phyloP scores from a whole-genome alignment of 2,329 filamentous ascomycete species.

The Ploettnerulaceae sp. region DNA sequence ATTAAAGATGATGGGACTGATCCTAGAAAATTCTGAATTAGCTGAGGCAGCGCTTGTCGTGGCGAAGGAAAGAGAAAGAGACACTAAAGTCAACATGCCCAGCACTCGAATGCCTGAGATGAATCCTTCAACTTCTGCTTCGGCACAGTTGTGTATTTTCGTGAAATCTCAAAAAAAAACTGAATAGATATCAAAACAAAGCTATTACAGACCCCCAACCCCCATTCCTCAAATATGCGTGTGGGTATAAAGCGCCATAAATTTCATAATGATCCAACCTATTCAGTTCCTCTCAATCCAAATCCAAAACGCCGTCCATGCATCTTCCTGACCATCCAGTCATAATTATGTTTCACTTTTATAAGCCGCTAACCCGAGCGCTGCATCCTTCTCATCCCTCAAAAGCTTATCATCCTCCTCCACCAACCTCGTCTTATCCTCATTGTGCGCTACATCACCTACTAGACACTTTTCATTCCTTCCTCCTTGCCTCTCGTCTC shows the following conservation, averaged over 20 bases:
- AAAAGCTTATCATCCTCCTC: conserved; percentile 36
- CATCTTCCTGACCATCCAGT: background rate
- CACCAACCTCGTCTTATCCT: conserved; percentile 40
- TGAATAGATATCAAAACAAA: no score
- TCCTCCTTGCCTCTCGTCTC: conserved; percentile 6
- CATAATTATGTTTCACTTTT: background rate
- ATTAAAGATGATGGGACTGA: no score
- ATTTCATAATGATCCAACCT: background rate
- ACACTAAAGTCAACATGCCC: no score
- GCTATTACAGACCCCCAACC: no score
- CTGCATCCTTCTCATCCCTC: conserved; percentile 28
- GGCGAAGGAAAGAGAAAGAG: no score
- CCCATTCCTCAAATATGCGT: background rate
- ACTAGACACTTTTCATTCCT: conserved; percentile 40
- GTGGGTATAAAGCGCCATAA: conserved; percentile 5
- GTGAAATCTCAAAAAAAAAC: no score
- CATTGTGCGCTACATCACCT: conserved; percentile 36
- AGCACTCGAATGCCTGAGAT: no score
- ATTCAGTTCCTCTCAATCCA: background rate
- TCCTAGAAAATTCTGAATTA: no score
- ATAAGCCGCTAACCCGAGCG: conserved; percentile 14
- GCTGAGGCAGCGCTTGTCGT: no score
- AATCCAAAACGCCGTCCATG: conserved; percentile 7
- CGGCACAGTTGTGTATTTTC: no score
- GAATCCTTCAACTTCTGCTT: no score